These are phyloP conservation scores for Gossypium arboreum DNA, from an alignment of 345 rosid species.

Conservation along the genomic window DNA sequence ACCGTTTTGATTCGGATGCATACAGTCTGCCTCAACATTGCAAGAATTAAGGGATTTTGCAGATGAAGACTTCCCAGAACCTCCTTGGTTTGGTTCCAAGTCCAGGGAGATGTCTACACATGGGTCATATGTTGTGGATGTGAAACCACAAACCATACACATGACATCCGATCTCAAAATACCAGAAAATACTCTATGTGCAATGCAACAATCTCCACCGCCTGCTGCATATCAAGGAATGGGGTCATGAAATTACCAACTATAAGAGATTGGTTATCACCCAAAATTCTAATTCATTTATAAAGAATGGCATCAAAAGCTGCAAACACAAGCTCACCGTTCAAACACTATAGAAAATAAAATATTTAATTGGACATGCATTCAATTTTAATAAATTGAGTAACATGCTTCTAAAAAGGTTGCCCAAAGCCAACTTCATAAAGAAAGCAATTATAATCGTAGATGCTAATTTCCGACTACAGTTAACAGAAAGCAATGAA, in stretches of 20 bases:
- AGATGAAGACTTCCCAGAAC: constrained; percentile 17
- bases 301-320: background rate
- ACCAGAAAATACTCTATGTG: constrained; percentile 56
- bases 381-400: constrained; percentile 2
- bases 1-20: constrained; percentile 31
- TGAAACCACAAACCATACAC: constrained; percentile 67
- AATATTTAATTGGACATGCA: background rate
- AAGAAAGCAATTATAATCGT: background rate
- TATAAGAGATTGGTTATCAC: background rate
- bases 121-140: constrained; percentile 64
- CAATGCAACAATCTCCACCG: constrained; percentile 55
- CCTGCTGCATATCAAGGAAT: constrained; percentile 31
- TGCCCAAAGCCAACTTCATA: background rate
- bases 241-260: background rate
- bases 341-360: background rate
- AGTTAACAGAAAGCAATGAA: background rate
- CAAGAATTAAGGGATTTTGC: constrained; percentile 31
- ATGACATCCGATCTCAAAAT: constrained; percentile 63
- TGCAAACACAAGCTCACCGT: background rate
- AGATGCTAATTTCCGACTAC: background rate
- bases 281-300: background rate
- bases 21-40: constrained; percentile 44
- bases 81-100: constrained; percentile 47
- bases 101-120: constrained; percentile 61
- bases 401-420: background rate